Base-by-base conservation (phyloP, 2,329 filamentous ascomycete genomes). In the Diplodia corticola region DNA sequence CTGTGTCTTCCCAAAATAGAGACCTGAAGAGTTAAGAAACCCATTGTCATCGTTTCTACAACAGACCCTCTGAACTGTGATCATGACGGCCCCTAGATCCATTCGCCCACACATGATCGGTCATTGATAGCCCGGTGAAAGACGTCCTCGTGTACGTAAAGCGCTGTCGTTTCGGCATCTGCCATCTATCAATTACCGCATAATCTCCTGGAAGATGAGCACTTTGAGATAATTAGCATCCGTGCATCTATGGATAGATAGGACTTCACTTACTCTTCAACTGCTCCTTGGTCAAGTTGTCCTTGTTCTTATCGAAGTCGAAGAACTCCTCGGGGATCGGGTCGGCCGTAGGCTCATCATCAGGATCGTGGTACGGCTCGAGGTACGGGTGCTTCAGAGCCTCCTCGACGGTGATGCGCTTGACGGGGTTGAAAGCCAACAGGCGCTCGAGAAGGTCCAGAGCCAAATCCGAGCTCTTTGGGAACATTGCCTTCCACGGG, bases 241-340 rank as follows among this genome's bases (percentile, higher is more conserved):
- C 48, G 53, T 30, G 48, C 22, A 5, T 40, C 66, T 12, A 17
- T 40, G 12, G 53, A 37, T 59, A 20, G 40, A 61, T 49, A 24
- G 33, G 40, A 35, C 10, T 37, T 17, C 49, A 77, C 83, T 75
- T 77, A 89, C 95, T 86, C 85, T 98, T 98, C 79, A 99, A 81
- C 81, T 99, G 93, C 82, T 99, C 95, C 83, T 99, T 99, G 84
- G 91, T 97, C 76, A 99, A 82, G 74, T 90, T 95, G 80, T 99
- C 95, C 88, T 99, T 99, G 85, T 98, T 96, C 86, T 97, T 97
- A 82, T 99, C 95, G 80, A 99, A 99, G 81, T 99, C 95, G 78
- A 99, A 99, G 85, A 99, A 99, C 79, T 97, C 94, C 79, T 98
- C 94, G 24, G 95, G 95, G 74, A 99, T 99, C 24, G 95, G 93